Conservation (phyloP, 331 rosid genomes). For the Malus hybrid region DNA sequence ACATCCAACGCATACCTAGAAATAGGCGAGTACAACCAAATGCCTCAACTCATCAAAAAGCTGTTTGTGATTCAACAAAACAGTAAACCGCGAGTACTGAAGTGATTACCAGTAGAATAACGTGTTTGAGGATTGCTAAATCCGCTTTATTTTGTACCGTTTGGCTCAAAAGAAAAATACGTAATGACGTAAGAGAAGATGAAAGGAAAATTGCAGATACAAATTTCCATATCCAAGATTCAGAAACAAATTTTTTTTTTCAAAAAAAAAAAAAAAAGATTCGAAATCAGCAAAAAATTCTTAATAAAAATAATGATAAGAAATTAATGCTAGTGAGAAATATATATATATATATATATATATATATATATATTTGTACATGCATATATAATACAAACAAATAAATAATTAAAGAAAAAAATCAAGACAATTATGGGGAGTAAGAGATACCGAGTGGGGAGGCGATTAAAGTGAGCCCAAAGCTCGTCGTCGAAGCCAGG, state of each 20-base stretch:
- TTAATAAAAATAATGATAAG: background rate
- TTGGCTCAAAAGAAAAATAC: background rate
- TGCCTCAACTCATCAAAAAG: conserved; percentile 8
- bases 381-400: background rate
- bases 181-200: background rate
- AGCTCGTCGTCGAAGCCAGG: conserved; percentile 82
- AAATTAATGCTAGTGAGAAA: background rate
- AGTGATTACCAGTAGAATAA: background rate
- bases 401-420: background rate
- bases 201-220: background rate
- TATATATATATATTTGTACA: background rate
- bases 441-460: conserved; percentile 68
- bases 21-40: conserved; percentile 12
- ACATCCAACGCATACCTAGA: conserved; percentile 91
- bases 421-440: background rate
- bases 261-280: background rate
- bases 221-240: background rate
- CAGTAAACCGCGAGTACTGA: background rate
- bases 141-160: background rate
- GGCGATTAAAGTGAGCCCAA: conserved; percentile 94
- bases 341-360: background rate
- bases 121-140: background rate
- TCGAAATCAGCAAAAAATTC: conserved; percentile 13
- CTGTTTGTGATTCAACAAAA: background rate
- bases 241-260: background rate